Percentiles rank a stretch among this genome's conserved stretches.
These are phyloP conservation scores for Cyclostephanos invisitatus DNA, from an alignment of 108 stramenopile genomes.

Conservation along the genomic window DNA sequence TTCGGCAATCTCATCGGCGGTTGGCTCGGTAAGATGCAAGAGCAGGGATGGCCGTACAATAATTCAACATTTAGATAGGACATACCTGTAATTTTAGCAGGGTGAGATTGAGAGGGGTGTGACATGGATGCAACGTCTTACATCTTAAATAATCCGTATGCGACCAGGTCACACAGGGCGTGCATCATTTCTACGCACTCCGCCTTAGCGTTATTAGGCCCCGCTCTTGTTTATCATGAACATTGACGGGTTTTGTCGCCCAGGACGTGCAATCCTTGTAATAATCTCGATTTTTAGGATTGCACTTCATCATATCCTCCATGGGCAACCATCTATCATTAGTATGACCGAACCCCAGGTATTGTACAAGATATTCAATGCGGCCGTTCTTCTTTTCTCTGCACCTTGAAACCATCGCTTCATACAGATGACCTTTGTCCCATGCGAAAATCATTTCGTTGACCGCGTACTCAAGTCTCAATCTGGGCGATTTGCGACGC, in stretches of 20 bases:
- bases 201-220: too few relatives aligned
- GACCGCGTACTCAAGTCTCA: background rate
- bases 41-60: constrained; percentile 19
- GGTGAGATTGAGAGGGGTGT: too few relatives aligned
- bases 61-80: constrained; percentile 45
- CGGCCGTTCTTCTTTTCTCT: constrained; percentile 5
- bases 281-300: background rate
- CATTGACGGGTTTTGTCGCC: too few relatives aligned
- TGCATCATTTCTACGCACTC: too few relatives aligned
- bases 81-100: background rate
- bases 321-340: constrained; percentile 19
- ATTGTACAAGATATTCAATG: constrained; percentile 26
- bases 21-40: constrained; percentile 14
- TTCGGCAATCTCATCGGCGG: constrained; percentile 1
- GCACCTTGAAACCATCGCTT: constrained; percentile 17
- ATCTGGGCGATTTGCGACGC: constrained; percentile 1
- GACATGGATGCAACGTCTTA: too few relatives aligned
- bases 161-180: too few relatives aligned
- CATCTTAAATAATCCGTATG: too few relatives aligned
- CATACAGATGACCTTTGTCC: constrained; percentile 17
- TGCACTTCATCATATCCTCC: background rate
- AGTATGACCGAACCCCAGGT: constrained; percentile 7
- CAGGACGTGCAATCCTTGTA: background rate
- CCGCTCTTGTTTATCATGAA: too few relatives aligned
- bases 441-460: constrained; percentile 24